Base-by-base conservation (phyloP, 1,284 basidiomycete genomes). In the Ustanciosporium gigantosporum region DNA sequence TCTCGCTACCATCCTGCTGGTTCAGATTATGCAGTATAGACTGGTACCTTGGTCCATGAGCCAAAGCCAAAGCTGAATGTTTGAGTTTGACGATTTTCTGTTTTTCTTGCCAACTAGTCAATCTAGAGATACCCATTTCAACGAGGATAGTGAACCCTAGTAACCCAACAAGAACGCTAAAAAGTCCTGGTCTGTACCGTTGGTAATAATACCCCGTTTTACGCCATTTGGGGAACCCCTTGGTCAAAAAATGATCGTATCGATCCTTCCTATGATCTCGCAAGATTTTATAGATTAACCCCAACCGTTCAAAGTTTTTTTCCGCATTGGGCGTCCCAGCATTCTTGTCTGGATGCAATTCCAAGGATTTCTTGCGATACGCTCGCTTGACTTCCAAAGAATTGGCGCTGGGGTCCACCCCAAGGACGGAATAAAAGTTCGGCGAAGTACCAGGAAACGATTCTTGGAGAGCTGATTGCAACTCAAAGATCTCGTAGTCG, bases 281-380 rank as follows among this genome's bases (percentile, higher is more conserved):
- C 32, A 77, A 43, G 43, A 77, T 75, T 48, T 73, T 72, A 57
- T 71, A 73, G 32, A 77, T 65, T 21, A 75, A 44, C 1, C 75
- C 75, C 1, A 77, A 51, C 1, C 61, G 61, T 41, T 76, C 74
- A 43, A 77, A 77, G 16, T 69, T 55, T 40, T 74, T 65, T 37
- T 68, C 53, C 7, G 69, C 69, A 9, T 59, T 45, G 2, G 55
- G 35, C 0, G 56, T 38, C n/a, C 60, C 64, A 3, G 48, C 38
- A 40, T 74, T 73, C 37, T 74, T 73, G 50, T 77, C 75, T 19
- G 75, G 75, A 32, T 77, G 75, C 36, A 74, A 53, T 41, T 75
- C 70, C 16, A 73, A 46, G 23, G 58, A 64, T 37, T 66, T 69
- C 27, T 73, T 69, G 3, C 74, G 60, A 42, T 76, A 77, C 13